Evolutionary conservation across 2,329 filamentous ascomycete genomes (phyloP).

Genomic region (Pyricularia pennisetigena): DNA sequence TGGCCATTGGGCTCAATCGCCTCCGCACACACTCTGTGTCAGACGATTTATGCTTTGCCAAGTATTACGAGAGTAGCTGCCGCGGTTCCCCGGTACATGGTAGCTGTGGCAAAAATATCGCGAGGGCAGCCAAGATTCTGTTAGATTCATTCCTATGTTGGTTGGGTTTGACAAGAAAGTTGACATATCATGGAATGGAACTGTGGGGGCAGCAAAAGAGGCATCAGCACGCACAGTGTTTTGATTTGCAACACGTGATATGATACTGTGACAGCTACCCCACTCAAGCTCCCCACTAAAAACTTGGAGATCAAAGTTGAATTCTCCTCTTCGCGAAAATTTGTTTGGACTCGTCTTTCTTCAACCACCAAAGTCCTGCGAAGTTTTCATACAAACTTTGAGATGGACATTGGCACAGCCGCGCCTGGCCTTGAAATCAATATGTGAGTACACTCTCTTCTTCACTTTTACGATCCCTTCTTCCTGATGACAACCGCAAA

Average conservation of each 20-base stretch:
- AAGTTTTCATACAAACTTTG: background rate
- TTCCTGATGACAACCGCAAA: conserved; percentile 71
- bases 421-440: conserved; percentile 7
- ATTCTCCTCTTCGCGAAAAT: background rate
- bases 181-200: background rate
- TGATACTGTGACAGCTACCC: background rate
- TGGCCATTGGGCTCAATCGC: too few relatives aligned
- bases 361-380: background rate
- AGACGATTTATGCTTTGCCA: background rate
- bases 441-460: conserved; percentile 16
- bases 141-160: too few relatives aligned
- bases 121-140: too few relatives aligned
- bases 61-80: too few relatives aligned
- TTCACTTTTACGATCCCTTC: conserved; percentile 12
- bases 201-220: background rate
- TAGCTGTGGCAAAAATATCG: too few relatives aligned
- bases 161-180: too few relatives aligned
- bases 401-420: background rate
- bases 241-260: background rate
- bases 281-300: background rate
- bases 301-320: conserved; percentile 1
- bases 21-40: too few relatives aligned
- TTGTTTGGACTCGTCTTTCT: background rate
- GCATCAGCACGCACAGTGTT: background rate
- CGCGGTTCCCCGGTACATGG: too few relatives aligned